These are phyloP conservation scores for Sporothrix euskadiensis DNA, from an alignment of 2,329 filamentous ascomycete species.

Conservation along the genomic window DNA sequence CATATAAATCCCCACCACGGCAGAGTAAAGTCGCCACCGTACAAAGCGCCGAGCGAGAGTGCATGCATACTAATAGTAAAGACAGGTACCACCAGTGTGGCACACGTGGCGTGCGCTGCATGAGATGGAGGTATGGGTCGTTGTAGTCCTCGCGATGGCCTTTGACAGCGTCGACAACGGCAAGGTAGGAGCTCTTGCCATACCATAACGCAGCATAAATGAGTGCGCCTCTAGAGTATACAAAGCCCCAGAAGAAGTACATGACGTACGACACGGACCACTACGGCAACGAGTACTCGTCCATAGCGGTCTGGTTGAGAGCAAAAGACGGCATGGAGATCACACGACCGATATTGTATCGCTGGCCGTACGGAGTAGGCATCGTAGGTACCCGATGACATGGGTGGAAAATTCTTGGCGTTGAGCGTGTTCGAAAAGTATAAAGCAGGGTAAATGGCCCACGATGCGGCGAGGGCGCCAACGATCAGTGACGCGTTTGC, in stretches of 20 bases:
- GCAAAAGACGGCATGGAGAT: conserved; percentile 44
- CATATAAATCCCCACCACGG: too few relatives aligned
- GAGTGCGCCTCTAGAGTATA: conserved; percentile 39
- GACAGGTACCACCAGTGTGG: conserved; percentile 33
- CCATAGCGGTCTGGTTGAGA: conserved; percentile 42
- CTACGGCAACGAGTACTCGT: conserved; percentile 44
- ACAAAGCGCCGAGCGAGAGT: conserved; percentile 44
- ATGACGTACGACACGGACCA: conserved; percentile 45
- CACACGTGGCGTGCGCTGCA: conserved; percentile 29
- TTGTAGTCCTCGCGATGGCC: conserved; percentile 27
- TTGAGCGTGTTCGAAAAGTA: conserved; percentile 48
- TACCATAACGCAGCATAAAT: conserved; percentile 39
- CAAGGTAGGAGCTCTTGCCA: conserved; percentile 47
- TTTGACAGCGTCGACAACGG: conserved; percentile 46
- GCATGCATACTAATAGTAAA: conserved; percentile 40
- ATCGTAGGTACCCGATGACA: conserved; percentile 39
- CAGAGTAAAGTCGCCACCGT: conserved; percentile 41
- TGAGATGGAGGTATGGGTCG: conserved; percentile 39
- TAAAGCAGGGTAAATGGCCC: conserved; percentile 43
- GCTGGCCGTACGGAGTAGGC: conserved; percentile 29
- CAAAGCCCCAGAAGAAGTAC: conserved; percentile 41
- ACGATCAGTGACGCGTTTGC: conserved; percentile 44
- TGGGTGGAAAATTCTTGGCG: conserved; percentile 45
- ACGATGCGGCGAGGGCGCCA: conserved; percentile 38
- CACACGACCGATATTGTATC: conserved; percentile 45